These are phyloP conservation scores for Cercospora citrullina DNA, from an alignment of 2,329 filamentous ascomycete genomes.

Conservation along the genomic window DNA sequence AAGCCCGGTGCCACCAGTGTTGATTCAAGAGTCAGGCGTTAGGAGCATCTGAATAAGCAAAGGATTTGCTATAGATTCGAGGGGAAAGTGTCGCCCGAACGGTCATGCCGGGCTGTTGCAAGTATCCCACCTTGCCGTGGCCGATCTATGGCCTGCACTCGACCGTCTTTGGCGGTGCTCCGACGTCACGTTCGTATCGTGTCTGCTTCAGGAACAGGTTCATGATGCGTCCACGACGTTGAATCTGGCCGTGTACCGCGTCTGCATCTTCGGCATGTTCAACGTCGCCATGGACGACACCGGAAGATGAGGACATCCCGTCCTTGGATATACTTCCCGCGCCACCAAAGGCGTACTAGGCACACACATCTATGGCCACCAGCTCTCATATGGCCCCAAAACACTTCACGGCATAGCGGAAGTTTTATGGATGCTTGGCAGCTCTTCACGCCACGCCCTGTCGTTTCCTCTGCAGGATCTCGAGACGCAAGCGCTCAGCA, in stretches of 20 bases:
- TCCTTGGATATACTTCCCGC: neutral
- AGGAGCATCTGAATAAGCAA: neutral
- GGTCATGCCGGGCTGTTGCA: neutral
- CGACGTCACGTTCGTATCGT: neutral
- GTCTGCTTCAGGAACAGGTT: neutral
- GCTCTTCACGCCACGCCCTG: slow-evolving; percentile 34
- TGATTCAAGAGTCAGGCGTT: neutral
- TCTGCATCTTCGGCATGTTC: neutral
- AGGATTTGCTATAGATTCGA: neutral
- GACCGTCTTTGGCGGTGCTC: neutral
- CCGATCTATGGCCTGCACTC: neutral
- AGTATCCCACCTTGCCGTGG: neutral
- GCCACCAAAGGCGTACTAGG: neutral
- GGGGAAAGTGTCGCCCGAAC: neutral
- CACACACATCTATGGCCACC: neutral
- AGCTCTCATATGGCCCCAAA: neutral
- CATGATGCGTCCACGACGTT: neutral
- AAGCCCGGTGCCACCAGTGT: neutral
- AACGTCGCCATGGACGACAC: neutral
- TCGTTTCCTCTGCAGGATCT: slow-evolving; percentile 66
- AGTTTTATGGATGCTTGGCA: neutral
- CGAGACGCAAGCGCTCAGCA: slow-evolving; percentile 67
- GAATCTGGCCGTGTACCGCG: neutral
- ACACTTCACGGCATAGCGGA: neutral
- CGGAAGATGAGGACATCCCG: neutral